phyloP scores from a whole-genome alignment of 257 asterid genomes.

The Solanum appendiculatum region DNA sequence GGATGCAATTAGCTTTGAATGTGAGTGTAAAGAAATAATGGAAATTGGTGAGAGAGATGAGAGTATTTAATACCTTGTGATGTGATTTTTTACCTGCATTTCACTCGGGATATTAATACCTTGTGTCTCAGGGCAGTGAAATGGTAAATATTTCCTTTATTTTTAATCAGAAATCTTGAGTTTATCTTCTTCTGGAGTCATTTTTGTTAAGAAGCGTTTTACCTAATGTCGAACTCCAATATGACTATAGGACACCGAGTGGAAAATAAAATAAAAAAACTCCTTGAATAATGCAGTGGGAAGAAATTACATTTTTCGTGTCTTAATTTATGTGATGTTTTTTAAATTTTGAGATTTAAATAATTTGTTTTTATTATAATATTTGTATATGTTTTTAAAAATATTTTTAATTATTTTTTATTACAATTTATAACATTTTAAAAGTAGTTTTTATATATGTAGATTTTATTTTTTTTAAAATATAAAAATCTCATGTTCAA shows the following conservation, averaged over 20 bases:
- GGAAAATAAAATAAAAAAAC: accelerated
- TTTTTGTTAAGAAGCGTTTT: no score
- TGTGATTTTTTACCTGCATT: not conserved
- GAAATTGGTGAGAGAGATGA: not conserved
- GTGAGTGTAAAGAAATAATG: not conserved
- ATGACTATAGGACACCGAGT: no score
- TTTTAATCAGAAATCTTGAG: accelerated
- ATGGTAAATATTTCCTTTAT: accelerated
- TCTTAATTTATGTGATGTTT: not conserved
- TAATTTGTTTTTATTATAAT: no score
- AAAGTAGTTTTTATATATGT: no score
- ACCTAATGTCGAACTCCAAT: no score
- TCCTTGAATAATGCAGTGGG: not conserved
- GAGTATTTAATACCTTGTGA: not conserved
- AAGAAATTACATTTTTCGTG: no score
- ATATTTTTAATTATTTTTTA: no score
- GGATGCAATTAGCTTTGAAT: not conserved
- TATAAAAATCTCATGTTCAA: no score
- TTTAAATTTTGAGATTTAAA: no score
- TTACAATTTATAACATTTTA: no score
- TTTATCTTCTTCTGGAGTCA: accelerated
- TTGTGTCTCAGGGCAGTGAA: not conserved
- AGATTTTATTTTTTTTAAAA: no score
- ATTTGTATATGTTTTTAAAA: no score
- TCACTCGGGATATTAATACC: not conserved